Evolutionary conservation across 2,329 filamentous ascomycete species (phyloP), one percentile per base, ranked within the genome.

Genomic region (Trichoderma sp.): DNA sequence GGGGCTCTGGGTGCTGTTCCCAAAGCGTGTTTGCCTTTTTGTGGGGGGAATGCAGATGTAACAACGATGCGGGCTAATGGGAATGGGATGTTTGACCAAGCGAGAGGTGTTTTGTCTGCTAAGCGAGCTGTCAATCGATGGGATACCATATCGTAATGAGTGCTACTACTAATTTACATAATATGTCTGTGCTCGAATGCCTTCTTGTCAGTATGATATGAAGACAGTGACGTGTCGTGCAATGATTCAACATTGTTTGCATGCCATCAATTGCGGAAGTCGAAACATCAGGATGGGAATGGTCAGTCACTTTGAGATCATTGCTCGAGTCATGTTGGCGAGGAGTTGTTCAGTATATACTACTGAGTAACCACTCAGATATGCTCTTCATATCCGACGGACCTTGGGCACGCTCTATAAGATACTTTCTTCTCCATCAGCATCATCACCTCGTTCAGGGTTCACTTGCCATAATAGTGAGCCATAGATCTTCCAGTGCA

Each of bases 401-500:
- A 24, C 28, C 5, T 28, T 4, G 5, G 7, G 28, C 28, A 28
- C 28, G 28, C 28, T 28, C 28, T 28, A 28, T 28, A 7, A 28
- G 28, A 7, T 28, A 28, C 5, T 28, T 28, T 28, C 28, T 28
- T 28, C 28, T 7, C 7, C 28, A 28, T 28, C 28, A 28, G 28
- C 28, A 28, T 28, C 5, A 7, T 28, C 28, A 28, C 28, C 28
- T 28, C 28, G 5, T 7, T 28, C 28, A 28, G 28, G 28, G 5
- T 28, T 28, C 7, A 28, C 21, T 24, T 24, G 21, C 21, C 21
- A 24, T 24, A 24, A 24, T 24, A 24, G 21, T 24, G 21, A 24
- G 26, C 43, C n/a, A 71, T 1, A 70, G 77, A 67, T 81, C 79
- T 66, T 87, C 82, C 63, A 89, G 70, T 1, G 82, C 78, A 43